Evolutionary conservation across 2,329 filamentous ascomycete genomes (phyloP).

Genomic region (Claviceps fusiformis): DNA sequence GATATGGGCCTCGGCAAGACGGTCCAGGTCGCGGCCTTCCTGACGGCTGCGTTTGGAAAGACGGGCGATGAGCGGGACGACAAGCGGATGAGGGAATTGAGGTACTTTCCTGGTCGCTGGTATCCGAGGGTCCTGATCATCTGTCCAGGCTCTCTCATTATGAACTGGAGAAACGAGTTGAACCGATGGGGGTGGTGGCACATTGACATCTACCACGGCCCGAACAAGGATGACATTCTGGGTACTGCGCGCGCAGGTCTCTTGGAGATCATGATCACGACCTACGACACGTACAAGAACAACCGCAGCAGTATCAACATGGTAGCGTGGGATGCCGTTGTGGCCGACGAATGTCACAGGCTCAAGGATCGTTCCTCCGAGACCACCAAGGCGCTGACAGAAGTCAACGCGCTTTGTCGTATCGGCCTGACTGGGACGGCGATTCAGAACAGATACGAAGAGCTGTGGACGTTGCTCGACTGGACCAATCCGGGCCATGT

Average conservation of each 20-base stretch:
- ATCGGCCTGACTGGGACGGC: constrained; percentile 91
- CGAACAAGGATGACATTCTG: constrained; percentile 52
- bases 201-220: constrained; percentile 66
- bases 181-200: constrained; percentile 94
- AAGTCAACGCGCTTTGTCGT: constrained; percentile 80
- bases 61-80: constrained; percentile 74
- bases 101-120: constrained; percentile 51
- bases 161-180: constrained; percentile 84
- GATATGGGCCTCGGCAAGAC: constrained; percentile 98
- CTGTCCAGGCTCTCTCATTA: constrained; percentile 76
- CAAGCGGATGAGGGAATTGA: constrained; percentile 79
- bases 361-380: constrained; percentile 71
- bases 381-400: constrained; percentile 74
- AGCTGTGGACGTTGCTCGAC: constrained; percentile 89
- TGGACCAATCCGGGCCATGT: constrained; percentile 82
- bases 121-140: constrained; percentile 70
- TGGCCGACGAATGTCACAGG: constrained; percentile 86
- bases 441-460: constrained; percentile 96
- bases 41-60: constrained; percentile 88
- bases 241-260: constrained; percentile 61
- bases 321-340: constrained; percentile 82
- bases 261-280: constrained; percentile 85
- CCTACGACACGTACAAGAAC: constrained; percentile 81
- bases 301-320: constrained; percentile 62
- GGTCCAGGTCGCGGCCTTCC: constrained; percentile 85